Conservation (phyloP, 345 rosid genomes). For the Rhizophora apiculata region DNA sequence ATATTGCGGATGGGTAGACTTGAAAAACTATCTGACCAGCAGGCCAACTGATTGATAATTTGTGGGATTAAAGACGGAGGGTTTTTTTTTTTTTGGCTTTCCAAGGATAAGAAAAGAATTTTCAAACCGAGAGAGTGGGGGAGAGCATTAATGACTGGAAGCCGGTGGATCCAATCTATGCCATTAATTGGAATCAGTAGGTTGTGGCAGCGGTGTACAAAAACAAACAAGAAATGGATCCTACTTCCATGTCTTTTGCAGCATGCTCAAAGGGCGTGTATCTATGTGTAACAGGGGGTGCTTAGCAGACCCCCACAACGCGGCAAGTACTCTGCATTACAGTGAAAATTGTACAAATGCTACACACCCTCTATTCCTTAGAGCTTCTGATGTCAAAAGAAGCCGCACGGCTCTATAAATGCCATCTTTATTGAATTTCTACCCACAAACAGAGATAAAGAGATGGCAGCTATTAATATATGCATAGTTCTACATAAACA, state of each 20-base stretch:
- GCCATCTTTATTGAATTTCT: constrained; percentile 16
- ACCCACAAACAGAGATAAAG: not conserved
- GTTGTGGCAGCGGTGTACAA: not conserved
- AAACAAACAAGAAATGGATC: constrained; percentile 21
- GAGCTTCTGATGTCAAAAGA: constrained; percentile 6
- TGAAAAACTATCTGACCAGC: no score
- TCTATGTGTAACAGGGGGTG: not conserved
- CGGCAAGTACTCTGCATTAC: not conserved
- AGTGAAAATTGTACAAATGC: constrained; percentile 4
- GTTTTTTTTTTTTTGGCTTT: no score
- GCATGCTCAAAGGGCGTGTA: constrained; percentile 1
- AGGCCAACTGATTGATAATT: no score
- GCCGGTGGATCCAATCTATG: not conserved
- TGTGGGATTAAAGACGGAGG: no score
- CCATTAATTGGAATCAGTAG: constrained; percentile 22
- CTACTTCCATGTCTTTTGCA: constrained; percentile 11
- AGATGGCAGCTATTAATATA: not conserved
- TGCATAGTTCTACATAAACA: no score
- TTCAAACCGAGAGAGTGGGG: no score
- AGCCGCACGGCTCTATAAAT: not conserved
- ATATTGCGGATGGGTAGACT: no score
- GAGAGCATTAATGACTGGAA: not conserved
- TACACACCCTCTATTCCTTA: constrained; percentile 7
- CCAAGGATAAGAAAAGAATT: no score
- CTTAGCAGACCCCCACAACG: not conserved